Evolutionary conservation across 2,329 filamentous ascomycete genomes (phyloP).

Genomic region (Exophiala bonariae): DNA sequence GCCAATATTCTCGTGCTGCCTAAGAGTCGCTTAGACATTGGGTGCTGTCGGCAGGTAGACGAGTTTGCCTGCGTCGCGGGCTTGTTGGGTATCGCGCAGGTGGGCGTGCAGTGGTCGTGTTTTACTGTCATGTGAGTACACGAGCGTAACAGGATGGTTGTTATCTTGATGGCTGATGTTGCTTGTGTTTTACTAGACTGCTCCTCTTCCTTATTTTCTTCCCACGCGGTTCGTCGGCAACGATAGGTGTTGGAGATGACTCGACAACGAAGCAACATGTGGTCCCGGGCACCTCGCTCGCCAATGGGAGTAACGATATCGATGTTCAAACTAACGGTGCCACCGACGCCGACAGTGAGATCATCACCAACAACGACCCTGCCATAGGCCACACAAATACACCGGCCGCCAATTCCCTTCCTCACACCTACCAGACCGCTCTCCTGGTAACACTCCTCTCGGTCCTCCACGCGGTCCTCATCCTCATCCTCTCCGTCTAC

Average conservation of each 20-base stretch:
- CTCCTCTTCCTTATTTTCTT: conserved; percentile 95
- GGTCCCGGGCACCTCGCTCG: too few species aligned
- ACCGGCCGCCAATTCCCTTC: conserved; percentile 24
- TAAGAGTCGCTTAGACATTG: conserved; percentile 77
- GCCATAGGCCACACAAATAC: too few species aligned
- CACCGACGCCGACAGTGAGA: conserved; percentile 36
- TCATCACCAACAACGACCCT: too few species aligned
- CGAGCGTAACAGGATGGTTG: too few species aligned
- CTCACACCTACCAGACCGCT: conserved; percentile 74
- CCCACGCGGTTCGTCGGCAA: conserved; percentile 61
- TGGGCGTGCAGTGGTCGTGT: conserved; percentile 88
- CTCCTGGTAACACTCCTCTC: conserved; percentile 71
- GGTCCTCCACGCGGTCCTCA: conserved; percentile 71
- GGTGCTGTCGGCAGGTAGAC: conserved; percentile 80
- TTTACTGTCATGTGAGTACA: conserved; percentile 83
- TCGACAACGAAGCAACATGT: conserved; percentile 39
- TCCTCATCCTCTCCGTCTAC: conserved; percentile 61
- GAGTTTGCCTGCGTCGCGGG: conserved; percentile 82
- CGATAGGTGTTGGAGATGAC: too few species aligned
- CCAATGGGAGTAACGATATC: neutral
- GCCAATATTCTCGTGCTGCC: conserved; percentile 89
- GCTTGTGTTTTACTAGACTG: conserved; percentile 42
- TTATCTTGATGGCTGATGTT: too few species aligned
- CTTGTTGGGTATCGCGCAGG: conserved; percentile 83
- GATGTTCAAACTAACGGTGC: neutral